A percentile compares a stretch with the other conserved stretches of the same genome.
Conservation (phyloP, 495 filamentous ascomycete genomes). For the Cercophora samala region DNA sequence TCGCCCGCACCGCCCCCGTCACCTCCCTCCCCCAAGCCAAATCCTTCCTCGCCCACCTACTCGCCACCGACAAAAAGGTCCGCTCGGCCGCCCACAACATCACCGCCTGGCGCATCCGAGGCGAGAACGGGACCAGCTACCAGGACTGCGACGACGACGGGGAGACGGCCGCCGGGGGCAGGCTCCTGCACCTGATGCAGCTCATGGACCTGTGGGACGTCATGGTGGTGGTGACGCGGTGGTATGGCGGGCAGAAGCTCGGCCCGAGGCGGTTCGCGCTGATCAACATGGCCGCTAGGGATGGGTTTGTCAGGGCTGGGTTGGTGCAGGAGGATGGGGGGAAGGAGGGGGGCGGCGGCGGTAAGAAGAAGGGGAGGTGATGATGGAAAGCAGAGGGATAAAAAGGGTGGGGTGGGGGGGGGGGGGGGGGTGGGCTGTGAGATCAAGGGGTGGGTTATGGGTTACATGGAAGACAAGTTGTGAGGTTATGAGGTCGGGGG, state of each 20-base stretch:
- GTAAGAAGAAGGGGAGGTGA: neutral
- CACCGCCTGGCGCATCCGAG: conserved; percentile 57
- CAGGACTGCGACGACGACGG: conserved; percentile 97
- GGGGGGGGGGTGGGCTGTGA: no score
- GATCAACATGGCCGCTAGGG: conserved; percentile 81
- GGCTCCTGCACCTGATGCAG: conserved; percentile 85
- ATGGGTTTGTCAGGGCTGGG: conserved; percentile 78
- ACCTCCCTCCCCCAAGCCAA: conserved; percentile 64
- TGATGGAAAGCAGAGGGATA: no score
- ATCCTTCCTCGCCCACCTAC: conserved; percentile 64
- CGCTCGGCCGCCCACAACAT: conserved; percentile 92
- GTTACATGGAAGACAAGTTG: no score
- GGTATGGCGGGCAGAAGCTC: conserved; percentile 88
- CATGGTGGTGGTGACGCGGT: conserved; percentile 89
- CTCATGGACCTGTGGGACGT: conserved; percentile 91
- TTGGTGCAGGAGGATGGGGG: conserved; percentile 38
- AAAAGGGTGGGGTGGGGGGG: no score
- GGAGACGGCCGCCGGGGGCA: conserved; percentile 86
- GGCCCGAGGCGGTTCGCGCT: conserved; percentile 86
- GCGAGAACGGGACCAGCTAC: conserved; percentile 53
- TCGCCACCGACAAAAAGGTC: conserved; percentile 75
- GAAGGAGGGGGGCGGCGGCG: neutral
- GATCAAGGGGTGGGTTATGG: no score
- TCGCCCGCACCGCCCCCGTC: conserved; percentile 70
- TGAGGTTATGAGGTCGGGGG: no score